phyloP scores from a whole-genome alignment of 1,284 basidiomycete genomes.

The Acaromyces ingoldii region DNA sequence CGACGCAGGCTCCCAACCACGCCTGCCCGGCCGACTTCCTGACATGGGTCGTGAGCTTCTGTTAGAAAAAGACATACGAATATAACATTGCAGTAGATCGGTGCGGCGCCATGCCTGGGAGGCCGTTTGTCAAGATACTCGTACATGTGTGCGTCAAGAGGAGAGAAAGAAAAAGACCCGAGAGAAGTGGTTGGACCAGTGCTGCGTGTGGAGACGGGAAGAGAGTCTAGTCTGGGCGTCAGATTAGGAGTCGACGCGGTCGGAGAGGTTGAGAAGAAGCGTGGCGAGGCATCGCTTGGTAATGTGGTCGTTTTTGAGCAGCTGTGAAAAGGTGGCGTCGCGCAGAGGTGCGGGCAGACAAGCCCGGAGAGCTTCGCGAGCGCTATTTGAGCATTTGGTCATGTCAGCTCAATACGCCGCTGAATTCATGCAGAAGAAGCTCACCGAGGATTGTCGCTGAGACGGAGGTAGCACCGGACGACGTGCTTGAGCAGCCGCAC shows the following conservation, averaged over 20 bases:
- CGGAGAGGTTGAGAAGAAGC: constrained; percentile 78
- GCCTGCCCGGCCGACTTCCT: not conserved
- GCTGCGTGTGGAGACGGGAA: not conserved
- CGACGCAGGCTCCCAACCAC: not conserved
- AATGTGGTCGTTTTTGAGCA: constrained; percentile 61
- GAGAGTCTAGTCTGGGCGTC: not conserved
- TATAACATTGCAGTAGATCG: not conserved
- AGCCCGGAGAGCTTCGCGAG: constrained; percentile 88
- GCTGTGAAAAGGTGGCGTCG: constrained; percentile 84
- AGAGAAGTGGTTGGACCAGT: not conserved
- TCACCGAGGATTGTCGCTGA: constrained; percentile 91
- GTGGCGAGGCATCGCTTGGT: constrained; percentile 79
- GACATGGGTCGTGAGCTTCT: not conserved
- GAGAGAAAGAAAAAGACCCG: not conserved
- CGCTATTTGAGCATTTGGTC: constrained; percentile 58
- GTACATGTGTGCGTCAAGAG: not conserved
- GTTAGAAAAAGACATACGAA: not conserved
- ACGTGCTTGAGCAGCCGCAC: constrained; percentile 96
- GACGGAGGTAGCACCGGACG: constrained; percentile 88
- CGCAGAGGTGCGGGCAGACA: constrained; percentile 95
- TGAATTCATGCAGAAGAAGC: constrained; percentile 27
- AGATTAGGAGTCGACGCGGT: constrained; percentile 51
- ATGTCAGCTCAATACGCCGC: not conserved
- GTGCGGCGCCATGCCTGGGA: not conserved
- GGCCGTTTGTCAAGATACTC: not conserved